Evolutionary conservation across 306 rosid genomes (phyloP).

Genomic region (Dalbergia oliveri): DNA sequence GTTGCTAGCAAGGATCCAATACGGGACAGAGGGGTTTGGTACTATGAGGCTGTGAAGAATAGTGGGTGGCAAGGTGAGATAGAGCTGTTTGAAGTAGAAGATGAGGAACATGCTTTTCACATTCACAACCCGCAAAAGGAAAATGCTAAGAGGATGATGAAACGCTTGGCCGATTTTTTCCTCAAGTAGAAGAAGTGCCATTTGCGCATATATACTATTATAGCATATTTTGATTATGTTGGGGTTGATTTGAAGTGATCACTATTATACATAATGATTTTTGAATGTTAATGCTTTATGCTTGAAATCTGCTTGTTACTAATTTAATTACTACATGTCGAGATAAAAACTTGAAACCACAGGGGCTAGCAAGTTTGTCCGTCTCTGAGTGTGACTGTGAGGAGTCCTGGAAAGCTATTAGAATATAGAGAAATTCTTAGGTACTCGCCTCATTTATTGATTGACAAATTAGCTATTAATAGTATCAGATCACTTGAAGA

Average conservation of each 20-base stretch:
- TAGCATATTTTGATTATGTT: not conserved
- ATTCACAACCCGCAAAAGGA: not conserved
- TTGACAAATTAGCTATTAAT: too few species aligned
- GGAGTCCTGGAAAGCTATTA: too few species aligned
- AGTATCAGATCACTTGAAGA: too few species aligned
- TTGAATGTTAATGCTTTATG: not conserved
- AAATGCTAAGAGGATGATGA: slow-evolving; percentile 31
- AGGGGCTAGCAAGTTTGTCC: too few species aligned
- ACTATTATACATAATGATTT: not conserved
- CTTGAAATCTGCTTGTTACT: not conserved
- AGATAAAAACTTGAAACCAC: too few species aligned
- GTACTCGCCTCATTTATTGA: too few species aligned
- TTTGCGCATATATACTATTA: not conserved
- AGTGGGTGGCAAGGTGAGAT: slow-evolving; percentile 47
- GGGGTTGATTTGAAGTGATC: not conserved
- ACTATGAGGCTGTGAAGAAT: slow-evolving; percentile 30
- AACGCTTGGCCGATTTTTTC: slow-evolving; percentile 45
- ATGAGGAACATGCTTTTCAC: slow-evolving; percentile 40
- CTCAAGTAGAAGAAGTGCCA: not conserved
- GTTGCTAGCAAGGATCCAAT: slow-evolving; percentile 39
- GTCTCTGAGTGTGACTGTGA: too few species aligned
- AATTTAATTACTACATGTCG: too few species aligned
- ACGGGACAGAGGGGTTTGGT: slow-evolving; percentile 45
- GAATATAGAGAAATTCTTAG: too few species aligned
- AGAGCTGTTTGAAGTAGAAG: slow-evolving; percentile 33